Evolutionary conservation across 2,329 filamentous ascomycete species (phyloP).

Genomic region (Fusarium humuli): DNA sequence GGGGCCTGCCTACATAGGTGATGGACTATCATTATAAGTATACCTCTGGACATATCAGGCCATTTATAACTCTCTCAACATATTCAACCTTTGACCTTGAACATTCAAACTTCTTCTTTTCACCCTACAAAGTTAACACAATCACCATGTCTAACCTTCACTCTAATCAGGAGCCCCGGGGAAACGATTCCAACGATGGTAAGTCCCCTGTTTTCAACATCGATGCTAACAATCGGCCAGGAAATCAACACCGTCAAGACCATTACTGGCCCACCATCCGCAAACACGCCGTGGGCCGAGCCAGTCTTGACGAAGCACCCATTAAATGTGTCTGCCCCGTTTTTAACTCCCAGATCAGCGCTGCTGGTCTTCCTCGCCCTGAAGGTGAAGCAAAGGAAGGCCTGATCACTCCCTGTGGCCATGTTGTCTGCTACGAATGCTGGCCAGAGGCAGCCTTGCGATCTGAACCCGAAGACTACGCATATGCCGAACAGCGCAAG

Average conservation of each 20-base stretch:
- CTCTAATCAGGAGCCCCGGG: too few relatives aligned
- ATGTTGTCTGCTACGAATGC: not conserved
- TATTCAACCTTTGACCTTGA: too few relatives aligned
- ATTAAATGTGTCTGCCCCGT: not conserved
- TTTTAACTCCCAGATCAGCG: not conserved
- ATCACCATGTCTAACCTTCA: too few relatives aligned
- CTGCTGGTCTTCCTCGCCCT: not conserved
- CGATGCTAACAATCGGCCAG: not conserved
- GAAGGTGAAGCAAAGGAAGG: not conserved
- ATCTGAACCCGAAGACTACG: not conserved
- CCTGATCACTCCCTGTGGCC: not conserved
- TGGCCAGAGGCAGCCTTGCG: not conserved
- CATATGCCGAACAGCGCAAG: not conserved
- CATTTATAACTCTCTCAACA: too few relatives aligned
- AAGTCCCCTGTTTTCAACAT: fast-evolving
- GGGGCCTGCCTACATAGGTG: too few relatives aligned
- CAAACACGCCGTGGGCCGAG: not conserved
- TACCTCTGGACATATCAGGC: too few relatives aligned
- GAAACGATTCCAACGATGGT: not conserved
- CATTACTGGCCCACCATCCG: not conserved
- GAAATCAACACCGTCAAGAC: not conserved
- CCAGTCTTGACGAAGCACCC: not conserved
- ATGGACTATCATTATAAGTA: too few relatives aligned
- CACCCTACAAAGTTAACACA: too few relatives aligned
- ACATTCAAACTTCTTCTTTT: too few relatives aligned